These are phyloP conservation scores for Blastobotrys niveus DNA, from an alignment of 1,139 yeast genomes.

Conservation along the genomic window DNA sequence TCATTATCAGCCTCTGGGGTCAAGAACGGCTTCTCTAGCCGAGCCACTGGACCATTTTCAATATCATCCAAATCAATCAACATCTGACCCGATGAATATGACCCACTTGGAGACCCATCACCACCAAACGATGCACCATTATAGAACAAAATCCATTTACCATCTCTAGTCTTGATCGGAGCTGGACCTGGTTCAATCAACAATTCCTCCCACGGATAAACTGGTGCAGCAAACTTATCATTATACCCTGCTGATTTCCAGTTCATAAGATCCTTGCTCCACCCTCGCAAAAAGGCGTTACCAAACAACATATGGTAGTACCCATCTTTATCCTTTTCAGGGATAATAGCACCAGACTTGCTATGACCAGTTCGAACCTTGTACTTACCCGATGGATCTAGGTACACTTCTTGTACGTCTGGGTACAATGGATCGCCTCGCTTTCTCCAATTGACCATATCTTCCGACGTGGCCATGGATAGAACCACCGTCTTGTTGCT, in stretches of 20 bases:
- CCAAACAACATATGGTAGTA: neutral
- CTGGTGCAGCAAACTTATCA: constrained; percentile 13
- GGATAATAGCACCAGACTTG: neutral
- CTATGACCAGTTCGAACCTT: neutral
- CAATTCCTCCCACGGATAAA: constrained; percentile 13
- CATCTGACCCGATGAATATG: constrained; percentile 17
- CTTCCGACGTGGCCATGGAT: constrained; percentile 15
- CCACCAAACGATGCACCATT: constrained; percentile 16
- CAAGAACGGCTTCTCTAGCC: constrained; percentile 14
- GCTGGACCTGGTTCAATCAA: constrained; percentile 17
- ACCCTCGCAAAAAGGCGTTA: constrained; percentile 11
- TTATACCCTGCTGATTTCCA: constrained; percentile 11
- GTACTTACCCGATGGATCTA: no score
- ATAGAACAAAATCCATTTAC: constrained; percentile 15
- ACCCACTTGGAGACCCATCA: constrained; percentile 3
- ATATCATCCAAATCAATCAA: constrained; percentile 13
- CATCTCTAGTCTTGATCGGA: constrained; percentile 14
- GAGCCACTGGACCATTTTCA: constrained; percentile 15
- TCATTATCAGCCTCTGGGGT: constrained; percentile 12
- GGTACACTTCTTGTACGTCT: neutral
- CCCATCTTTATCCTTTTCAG: neutral
- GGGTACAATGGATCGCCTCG: constrained; percentile 13
- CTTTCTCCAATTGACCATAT: constrained; percentile 15
- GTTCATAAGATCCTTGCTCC: constrained; percentile 13
- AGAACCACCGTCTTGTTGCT: constrained; percentile 12